Evolutionary conservation across 768 basidiomycete species (phyloP).

Genomic region (Gelatoporia subvermispora): DNA sequence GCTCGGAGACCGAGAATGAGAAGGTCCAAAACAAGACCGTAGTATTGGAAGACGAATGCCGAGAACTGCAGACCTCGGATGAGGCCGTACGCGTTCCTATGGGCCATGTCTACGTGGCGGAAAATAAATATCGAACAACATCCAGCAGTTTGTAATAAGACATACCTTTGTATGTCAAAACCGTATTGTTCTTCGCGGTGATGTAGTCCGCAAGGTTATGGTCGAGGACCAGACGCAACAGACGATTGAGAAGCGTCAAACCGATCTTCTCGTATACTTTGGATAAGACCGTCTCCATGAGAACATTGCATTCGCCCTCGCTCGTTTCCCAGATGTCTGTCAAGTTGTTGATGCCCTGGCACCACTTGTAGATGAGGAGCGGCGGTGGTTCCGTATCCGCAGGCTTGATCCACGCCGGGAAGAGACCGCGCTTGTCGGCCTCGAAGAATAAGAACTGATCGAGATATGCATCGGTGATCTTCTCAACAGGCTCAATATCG

Average conservation of each 20-base stretch:
- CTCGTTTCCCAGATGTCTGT: constrained; percentile 98
- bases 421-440: constrained; percentile 95
- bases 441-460: constrained; percentile 99
- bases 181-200: constrained; percentile 97
- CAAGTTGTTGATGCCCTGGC: constrained; percentile 98
- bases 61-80: constrained; percentile 98
- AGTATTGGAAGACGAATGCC: constrained; percentile 98
- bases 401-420: constrained; percentile 99
- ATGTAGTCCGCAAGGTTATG: constrained; percentile 99
- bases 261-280: constrained; percentile 99
- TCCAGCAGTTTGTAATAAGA: neutral
- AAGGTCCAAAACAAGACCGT: constrained; percentile 92
- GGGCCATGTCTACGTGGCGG: constrained; percentile 85
- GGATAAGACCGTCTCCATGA: constrained; percentile 98
- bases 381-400: constrained; percentile 97
- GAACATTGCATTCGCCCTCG: constrained; percentile 95
- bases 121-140: neutral
- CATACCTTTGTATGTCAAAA: constrained; percentile 81
- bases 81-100: constrained; percentile 94
- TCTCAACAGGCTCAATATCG: constrained; percentile 99
- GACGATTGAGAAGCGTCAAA: constrained; percentile 89
- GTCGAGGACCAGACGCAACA: constrained; percentile 93
- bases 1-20: constrained; percentile 97
- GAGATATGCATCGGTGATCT: constrained; percentile 99
- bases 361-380: constrained; percentile 98